Base-by-base conservation (phyloP, 2,329 filamentous ascomycete genomes). In the Paecilomyces fulvus region DNA sequence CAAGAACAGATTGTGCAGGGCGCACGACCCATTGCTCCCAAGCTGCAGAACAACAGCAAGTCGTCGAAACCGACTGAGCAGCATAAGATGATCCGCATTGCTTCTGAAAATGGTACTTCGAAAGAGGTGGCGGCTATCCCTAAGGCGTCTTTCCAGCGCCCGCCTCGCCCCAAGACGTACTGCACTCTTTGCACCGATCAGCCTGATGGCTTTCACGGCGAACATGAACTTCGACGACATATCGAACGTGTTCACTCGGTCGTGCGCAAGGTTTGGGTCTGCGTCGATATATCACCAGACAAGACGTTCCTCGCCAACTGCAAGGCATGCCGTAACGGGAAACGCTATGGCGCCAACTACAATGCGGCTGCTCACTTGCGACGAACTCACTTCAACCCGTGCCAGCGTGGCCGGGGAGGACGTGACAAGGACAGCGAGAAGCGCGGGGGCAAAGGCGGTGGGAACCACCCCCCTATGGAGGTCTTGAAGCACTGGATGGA, bases 361-460 rank as follows among this genome's bases (percentile, higher is more conserved):
- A 97, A 97, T 65, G 92, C 92, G 0, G 91, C 91, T 0, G 92
- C 91, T 0, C 92, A 97, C 69, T 80, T 97, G 8, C 83, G 92
- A 48, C 85, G 92, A 52, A 87, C 88, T 0, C 92, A 97, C 70
- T 97, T 96, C 79, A 89, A 88, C 67, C 86, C 83, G 1, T 80
- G 81, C 62, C 81, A 83, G 67, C 76, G 75, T 21, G 75, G 74
- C 20, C 70, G 75, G n/a, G 74, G 81, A 21, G 83, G 82, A 8
- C 74, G 81, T 52, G 79, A 79, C 51, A 83, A 82, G 66, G 79
- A 80, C 56, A 81, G 80, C 59, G 80, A 84, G 70, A 79, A 81
- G 63, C 75, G 83, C 51, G 82, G 82, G 52, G 83, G 82, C 23
- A 84, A 83, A 62, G 82, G 82, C 9, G 83, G 83, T 43, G 82